A percentile compares a stretch with the other conserved stretches of the same genome.
Evolutionary conservation across 2,329 filamentous ascomycete species (phyloP).

Genomic region (Pseudogymnoascus sp.): DNA sequence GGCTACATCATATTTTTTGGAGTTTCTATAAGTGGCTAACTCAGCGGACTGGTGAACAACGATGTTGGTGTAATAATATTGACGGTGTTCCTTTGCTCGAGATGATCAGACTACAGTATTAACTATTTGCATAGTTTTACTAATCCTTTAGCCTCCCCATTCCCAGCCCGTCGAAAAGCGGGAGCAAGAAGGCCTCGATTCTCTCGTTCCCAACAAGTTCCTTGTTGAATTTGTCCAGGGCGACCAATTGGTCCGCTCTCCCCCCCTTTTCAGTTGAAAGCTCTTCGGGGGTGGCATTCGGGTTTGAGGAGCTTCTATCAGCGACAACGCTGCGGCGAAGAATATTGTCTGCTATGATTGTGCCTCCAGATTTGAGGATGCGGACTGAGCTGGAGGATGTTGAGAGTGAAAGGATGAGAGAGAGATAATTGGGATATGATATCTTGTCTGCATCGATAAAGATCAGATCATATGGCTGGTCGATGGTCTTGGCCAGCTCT

Average conservation of each 20-base stretch:
- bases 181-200: conserved; percentile 33
- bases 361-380: conserved; percentile 41
- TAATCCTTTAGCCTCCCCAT: conserved; percentile 24
- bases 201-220: conserved; percentile 25
- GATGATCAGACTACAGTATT: neutral
- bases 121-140: neutral
- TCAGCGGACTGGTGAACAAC: neutral
- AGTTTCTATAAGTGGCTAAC: neutral
- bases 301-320: conserved; percentile 30
- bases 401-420: conserved; percentile 38
- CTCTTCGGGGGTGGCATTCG: conserved; percentile 16
- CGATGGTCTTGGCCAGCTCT: conserved; percentile 13
- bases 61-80: neutral
- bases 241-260: conserved; percentile 17
- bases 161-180: conserved; percentile 35
- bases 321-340: conserved; percentile 43
- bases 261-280: conserved; percentile 5
- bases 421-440: conserved; percentile 43
- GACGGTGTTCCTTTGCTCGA: neutral
- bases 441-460: conserved; percentile 48
- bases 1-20: neutral
- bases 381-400: conserved; percentile 29
- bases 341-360: conserved; percentile 49
- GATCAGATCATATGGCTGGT: conserved; percentile 44
- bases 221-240: conserved; percentile 31